These are phyloP conservation scores for Kazachstania viticola DNA, from an alignment of 805 yeast species.

Conservation along the genomic window DNA sequence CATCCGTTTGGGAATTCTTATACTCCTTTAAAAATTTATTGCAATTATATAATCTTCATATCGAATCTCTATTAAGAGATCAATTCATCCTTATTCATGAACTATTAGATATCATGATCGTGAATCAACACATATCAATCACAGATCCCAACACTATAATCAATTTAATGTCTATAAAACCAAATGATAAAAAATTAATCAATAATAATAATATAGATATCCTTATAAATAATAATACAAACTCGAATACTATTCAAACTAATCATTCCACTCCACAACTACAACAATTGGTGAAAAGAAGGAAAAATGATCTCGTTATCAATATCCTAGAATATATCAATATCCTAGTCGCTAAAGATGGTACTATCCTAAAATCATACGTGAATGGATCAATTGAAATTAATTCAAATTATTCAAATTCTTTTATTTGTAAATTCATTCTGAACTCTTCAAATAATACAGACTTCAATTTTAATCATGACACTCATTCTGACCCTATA, in stretches of 20 bases:
- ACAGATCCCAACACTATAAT: conserved; percentile 20
- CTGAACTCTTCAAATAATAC: conserved; percentile 42
- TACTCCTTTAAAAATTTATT: conserved; percentile 48
- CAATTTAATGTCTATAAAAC: conserved; percentile 16
- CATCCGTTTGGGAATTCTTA: conserved; percentile 67
- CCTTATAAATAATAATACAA: background rate
- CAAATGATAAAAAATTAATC: conserved; percentile 7
- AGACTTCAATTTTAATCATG: background rate
- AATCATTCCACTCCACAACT: background rate
- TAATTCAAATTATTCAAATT: conserved; percentile 65
- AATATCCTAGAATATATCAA: conserved; percentile 69
- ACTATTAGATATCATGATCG: conserved; percentile 56
- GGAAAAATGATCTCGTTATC: conserved; percentile 69
- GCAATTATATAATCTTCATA: conserved; percentile 27
- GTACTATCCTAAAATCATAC: conserved; percentile 52
- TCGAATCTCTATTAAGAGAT: conserved; percentile 43
- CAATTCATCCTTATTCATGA: conserved; percentile 67
- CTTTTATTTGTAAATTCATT: conserved; percentile 76
- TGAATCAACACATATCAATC: no score
- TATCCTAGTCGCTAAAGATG: conserved; percentile 53
- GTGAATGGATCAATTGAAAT: conserved; percentile 68
- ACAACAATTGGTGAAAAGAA: conserved; percentile 24
- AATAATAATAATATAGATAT: no score
- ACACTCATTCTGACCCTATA: no score
- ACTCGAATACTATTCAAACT: background rate